Evolutionary conservation across 2,329 filamentous ascomycete genomes (phyloP).

Genomic region (Westerdykella ornata): DNA sequence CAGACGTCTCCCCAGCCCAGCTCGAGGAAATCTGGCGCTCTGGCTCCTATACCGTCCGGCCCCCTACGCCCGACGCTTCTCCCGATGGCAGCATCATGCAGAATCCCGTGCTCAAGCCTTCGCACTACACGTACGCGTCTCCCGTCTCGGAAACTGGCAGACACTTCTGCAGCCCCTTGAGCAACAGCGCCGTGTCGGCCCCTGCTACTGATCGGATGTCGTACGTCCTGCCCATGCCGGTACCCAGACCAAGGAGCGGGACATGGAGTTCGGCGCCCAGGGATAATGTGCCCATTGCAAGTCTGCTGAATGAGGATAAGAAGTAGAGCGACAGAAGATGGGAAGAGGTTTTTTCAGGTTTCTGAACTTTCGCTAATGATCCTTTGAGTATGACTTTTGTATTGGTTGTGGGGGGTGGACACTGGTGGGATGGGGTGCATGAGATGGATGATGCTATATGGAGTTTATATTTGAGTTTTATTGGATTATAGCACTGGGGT

Average conservation of each 20-base stretch:
- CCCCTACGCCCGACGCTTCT: slow-evolving; percentile 36
- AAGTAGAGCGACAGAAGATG: slow-evolving; percentile 13
- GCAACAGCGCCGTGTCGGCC: slow-evolving; percentile 26
- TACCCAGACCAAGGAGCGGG: slow-evolving; percentile 24
- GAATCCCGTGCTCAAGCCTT: slow-evolving; percentile 31
- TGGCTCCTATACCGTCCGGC: slow-evolving; percentile 27
- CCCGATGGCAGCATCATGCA: slow-evolving; percentile 35
- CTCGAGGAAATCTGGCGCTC: slow-evolving; percentile 63
- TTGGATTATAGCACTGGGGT: no score
- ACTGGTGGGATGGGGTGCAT: no score
- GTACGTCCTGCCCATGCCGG: slow-evolving; percentile 34
- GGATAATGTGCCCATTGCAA: slow-evolving; percentile 37
- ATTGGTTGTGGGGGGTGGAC: no score
- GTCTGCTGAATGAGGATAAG: slow-evolving; percentile 36
- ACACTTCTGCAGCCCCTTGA: slow-evolving; percentile 27
- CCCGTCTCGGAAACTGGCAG: slow-evolving; percentile 27
- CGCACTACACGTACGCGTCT: slow-evolving; percentile 28
- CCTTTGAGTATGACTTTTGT: slow-evolving; percentile 5
- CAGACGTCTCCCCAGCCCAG: slow-evolving; percentile 53
- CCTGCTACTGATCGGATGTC: slow-evolving; percentile 26
- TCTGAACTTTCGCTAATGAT: slow-evolving; percentile 20
- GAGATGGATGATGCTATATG: no score
- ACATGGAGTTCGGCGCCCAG: slow-evolving; percentile 34
- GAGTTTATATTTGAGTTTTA: no score
- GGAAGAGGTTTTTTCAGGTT: slow-evolving; percentile 1